Conservation (phyloP, 768 basidiomycete species). For the Suillus lakei region DNA sequence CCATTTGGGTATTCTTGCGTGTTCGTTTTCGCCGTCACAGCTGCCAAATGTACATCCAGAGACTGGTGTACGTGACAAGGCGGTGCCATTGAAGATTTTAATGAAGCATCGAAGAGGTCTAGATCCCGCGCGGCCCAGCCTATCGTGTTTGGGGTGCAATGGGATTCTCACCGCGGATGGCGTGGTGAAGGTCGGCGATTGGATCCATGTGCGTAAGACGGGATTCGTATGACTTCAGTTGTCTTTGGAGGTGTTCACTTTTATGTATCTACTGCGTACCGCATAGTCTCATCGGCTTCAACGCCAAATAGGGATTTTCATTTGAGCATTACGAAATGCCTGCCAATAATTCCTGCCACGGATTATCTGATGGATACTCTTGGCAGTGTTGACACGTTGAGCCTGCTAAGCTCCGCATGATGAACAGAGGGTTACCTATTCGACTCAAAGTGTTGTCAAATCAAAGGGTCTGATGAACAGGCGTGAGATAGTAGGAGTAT, state of each 20-base stretch:
- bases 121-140: conserved; percentile 51
- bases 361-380: background rate
- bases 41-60: conserved; percentile 73
- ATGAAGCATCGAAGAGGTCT: conserved; percentile 73
- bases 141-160: conserved; percentile 73
- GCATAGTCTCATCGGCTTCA: background rate
- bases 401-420: background rate
- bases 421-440: background rate
- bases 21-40: conserved; percentile 40
- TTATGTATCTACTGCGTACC: background rate
- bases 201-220: conserved; percentile 53
- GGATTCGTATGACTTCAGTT: conserved; percentile 22
- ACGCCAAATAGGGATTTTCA: background rate
- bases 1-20: conserved; percentile 2
- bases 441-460: background rate
- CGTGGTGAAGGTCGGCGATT: conserved; percentile 63
- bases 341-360: background rate
- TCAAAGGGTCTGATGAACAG: conserved; percentile 9
- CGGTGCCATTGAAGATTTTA: conserved; percentile 76
- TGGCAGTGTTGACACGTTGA: conserved; percentile 1
- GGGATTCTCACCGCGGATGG: conserved; percentile 57
- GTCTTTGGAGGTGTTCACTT: background rate
- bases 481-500: background rate
- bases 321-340: background rate
- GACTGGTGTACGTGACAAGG: conserved; percentile 67